Base-by-base conservation (phyloP, 345 rosid species). In the Physaria fendleri region DNA sequence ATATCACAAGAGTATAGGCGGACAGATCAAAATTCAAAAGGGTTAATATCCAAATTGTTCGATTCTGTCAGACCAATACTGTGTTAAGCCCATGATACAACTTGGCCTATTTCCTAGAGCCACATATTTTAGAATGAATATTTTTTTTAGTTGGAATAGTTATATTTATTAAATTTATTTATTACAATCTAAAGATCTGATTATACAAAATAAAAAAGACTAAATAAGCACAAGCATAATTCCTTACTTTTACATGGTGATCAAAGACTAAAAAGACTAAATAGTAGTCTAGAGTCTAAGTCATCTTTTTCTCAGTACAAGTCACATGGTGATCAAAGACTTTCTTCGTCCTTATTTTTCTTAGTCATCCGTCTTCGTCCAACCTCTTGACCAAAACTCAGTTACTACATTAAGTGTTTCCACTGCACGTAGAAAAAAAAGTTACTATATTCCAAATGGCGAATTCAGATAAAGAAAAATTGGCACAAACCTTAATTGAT, bases 401-500 rank as follows among this genome's bases (percentile, higher is more conserved):
- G n/a, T 14, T 25, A 2, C 4, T 10, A 42, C 12, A 9, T 17
- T 9, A 42, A 41, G 0, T n/a, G 0, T 17, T 48, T 10, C 23
- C 24, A 24, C 45, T 39, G 6, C 34, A 48, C 17, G 1, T n/a
- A n/a, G n/a, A n/a, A n/a, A n/a, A n/a, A n/a, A n/a, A n/a, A n/a
- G n/a, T n/a, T n/a, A n/a, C n/a, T n/a, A n/a, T n/a, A n/a, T 32
- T 23, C 48, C 6, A 51, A 49, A 82, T 81, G 91, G 89, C 72
- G 58, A 81, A 44, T 44, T 27, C 65, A 28, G 83, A 47, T 62
- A 75, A 70, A 57, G 61, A 64, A 13, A 73, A 28, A 35, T 20
- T 79, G 30, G 72, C 74, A 29, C 75, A 74, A 76, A 59, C 78
- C 46, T 68, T 83, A 76, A 79, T 82, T 63, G 84, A 84, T 23